Conservation (phyloP, 345 rosid genomes). For the Ricinus communis region DNA sequence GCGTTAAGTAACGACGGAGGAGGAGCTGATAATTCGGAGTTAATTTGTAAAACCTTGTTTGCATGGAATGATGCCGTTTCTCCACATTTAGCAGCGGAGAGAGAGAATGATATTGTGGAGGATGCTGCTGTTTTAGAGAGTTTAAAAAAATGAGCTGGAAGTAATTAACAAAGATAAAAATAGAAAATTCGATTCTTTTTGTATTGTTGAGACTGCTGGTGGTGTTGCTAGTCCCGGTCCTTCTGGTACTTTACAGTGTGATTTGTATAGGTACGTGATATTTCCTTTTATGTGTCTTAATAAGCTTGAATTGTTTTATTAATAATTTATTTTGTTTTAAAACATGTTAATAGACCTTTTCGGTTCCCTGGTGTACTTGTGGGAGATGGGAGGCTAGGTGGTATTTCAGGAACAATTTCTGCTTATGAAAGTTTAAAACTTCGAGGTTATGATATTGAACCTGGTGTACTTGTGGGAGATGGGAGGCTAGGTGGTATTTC, state of each 20-base stretch:
- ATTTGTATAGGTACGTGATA: conserved; percentile 63
- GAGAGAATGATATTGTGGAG: conserved; percentile 49
- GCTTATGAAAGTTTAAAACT: no score
- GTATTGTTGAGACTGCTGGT: conserved; percentile 90
- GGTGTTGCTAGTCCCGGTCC: conserved; percentile 96
- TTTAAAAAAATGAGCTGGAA: conserved; percentile 41
- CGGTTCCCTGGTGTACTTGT: no score
- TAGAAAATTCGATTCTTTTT: conserved; percentile 39
- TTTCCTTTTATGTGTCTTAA: neutral
- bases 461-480: conserved; percentile 91
- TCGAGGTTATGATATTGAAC: no score
- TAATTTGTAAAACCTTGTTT: conserved; percentile 63
- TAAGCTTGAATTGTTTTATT: no score
- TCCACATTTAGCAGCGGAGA: conserved; percentile 86
- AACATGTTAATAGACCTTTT: conserved; percentile 57
- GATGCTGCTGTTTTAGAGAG: conserved; percentile 52
- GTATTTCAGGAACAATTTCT: no score
- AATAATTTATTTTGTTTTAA: conserved; percentile 5
- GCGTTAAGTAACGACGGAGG: conserved; percentile 30
- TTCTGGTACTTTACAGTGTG: conserved; percentile 88
- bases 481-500: conserved; percentile 95
- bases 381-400: no score
- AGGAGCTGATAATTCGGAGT: conserved; percentile 37
- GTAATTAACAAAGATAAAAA: conserved; percentile 18
- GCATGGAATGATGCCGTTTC: conserved; percentile 91